These are phyloP conservation scores for Lepidium didymum DNA, from an alignment of 345 rosid species.

Conservation along the genomic window DNA sequence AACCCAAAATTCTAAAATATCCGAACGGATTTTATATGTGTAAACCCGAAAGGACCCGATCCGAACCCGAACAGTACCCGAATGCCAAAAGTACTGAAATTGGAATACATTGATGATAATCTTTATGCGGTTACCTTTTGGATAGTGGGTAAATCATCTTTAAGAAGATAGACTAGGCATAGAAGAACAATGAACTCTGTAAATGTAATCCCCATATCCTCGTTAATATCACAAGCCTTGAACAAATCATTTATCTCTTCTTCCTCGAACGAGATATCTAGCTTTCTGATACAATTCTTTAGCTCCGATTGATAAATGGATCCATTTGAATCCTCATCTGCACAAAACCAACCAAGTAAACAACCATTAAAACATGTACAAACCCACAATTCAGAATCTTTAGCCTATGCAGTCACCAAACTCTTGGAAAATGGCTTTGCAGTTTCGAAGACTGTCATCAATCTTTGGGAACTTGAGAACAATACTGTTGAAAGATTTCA, in stretches of 20 bases:
- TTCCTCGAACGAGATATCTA: slow-evolving; percentile 62
- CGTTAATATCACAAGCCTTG: slow-evolving; percentile 71
- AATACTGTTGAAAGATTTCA: slow-evolving; percentile 77
- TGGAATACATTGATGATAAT: background rate
- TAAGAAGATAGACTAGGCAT: slow-evolving; percentile 83
- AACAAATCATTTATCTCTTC: slow-evolving; percentile 81
- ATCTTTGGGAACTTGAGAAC: slow-evolving; percentile 91
- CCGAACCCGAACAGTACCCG: too few species aligned
- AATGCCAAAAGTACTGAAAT: too few species aligned
- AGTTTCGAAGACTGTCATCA: slow-evolving; percentile 67
- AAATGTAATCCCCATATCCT: slow-evolving; percentile 74
- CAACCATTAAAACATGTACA: background rate
- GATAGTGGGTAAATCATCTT: slow-evolving; percentile 53
- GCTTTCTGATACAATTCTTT: slow-evolving; percentile 59
- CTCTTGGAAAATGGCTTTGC: slow-evolving; percentile 75
- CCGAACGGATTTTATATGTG: too few species aligned
- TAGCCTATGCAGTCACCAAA: slow-evolving; percentile 45
- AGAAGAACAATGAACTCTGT: slow-evolving; percentile 89
- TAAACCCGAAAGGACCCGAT: too few species aligned
- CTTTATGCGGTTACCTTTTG: slow-evolving; percentile 43
- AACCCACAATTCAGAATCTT: background rate
- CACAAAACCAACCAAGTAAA: slow-evolving; percentile 10
- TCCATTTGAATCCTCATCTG: slow-evolving; percentile 84
- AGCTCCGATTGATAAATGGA: slow-evolving; percentile 77
- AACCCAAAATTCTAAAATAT: too few species aligned